A percentile compares a stretch with the other conserved stretches of the same genome.
Evolutionary conservation across 345 rosid species (phyloP).

Genomic region (Pugionium dolabratum): DNA sequence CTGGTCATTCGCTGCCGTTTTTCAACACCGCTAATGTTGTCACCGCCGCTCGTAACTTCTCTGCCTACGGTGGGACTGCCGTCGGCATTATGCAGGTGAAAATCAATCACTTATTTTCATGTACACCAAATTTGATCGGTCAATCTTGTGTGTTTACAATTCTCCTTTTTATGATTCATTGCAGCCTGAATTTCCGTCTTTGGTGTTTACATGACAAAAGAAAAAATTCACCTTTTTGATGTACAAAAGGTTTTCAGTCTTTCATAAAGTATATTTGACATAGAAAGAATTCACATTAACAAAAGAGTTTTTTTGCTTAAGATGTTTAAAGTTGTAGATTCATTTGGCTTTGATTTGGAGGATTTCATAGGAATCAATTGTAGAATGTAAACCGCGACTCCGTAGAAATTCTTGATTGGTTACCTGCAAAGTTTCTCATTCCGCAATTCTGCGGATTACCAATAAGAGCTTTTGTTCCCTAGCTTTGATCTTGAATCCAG

Average conservation of each 20-base stretch:
- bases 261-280: too few relatives aligned
- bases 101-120: too few relatives aligned
- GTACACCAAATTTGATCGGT: not conserved
- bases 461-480: not conserved
- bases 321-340: not conserved
- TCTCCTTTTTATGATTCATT: too few relatives aligned
- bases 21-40: constrained; percentile 75
- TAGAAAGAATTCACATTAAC: too few relatives aligned
- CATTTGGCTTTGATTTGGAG: not conserved
- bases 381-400: too few relatives aligned
- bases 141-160: not conserved
- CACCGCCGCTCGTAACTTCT: constrained; percentile 69
- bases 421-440: too few relatives aligned
- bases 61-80: constrained; percentile 68
- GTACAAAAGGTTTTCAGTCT: too few relatives aligned
- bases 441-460: too few relatives aligned
- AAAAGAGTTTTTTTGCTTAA: not conserved
- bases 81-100: constrained; percentile 88
- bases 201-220: not conserved
- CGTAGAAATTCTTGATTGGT: too few relatives aligned
- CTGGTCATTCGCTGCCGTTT: constrained; percentile 78
- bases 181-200: not conserved
- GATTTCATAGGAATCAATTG: too few relatives aligned
- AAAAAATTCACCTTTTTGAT: too few relatives aligned
- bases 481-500: constrained; percentile 1